A percentile compares a stretch with the other conserved stretches of the same genome.
Evolutionary conservation across 108 stramenopile genomes (phyloP).

Genomic region (Discostella pseudostelligera): DNA sequence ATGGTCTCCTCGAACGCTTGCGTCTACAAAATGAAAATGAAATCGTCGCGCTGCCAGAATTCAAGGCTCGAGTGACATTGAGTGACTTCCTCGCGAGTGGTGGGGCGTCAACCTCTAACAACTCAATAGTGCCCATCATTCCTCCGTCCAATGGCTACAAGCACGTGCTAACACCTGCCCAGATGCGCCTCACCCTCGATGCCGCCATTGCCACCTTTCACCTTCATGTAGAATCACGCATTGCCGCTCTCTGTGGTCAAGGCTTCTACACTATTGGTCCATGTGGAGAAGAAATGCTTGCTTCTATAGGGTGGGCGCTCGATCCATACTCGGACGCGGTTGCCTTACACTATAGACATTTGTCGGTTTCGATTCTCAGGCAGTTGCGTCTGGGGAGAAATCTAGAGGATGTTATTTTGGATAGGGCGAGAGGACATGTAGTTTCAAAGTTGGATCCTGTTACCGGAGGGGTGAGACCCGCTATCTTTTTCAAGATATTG

Average conservation of each 20-base stretch:
- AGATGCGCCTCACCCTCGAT: constrained; percentile 49
- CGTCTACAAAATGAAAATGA: constrained; percentile 41
- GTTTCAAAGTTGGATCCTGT: constrained; percentile 79
- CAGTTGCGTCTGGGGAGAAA: constrained; percentile 45
- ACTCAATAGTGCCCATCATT: constrained; percentile 27
- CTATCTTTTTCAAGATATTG: not conserved
- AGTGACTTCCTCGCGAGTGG: constrained; percentile 29
- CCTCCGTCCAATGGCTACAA: constrained; percentile 49
- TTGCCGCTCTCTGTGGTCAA: constrained; percentile 71
- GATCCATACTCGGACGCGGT: constrained; percentile 51
- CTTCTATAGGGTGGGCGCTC: constrained; percentile 51
- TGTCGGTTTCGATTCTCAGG: constrained; percentile 59
- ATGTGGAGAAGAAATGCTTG: constrained; percentile 78
- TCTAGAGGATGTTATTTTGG: constrained; percentile 66
- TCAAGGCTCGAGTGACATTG: constrained; percentile 33
- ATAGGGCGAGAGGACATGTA: constrained; percentile 74
- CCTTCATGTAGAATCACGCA: constrained; percentile 78
- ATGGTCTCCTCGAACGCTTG: constrained; percentile 33
- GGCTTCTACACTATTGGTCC: constrained; percentile 92
- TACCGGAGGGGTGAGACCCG: constrained; percentile 57
- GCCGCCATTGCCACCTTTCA: constrained; percentile 74
- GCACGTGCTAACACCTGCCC: constrained; percentile 33
- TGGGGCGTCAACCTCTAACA: not conserved
- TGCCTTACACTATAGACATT: constrained; percentile 86
- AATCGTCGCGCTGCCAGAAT: constrained; percentile 46